Evolutionary conservation across 1,284 basidiomycete species (phyloP).

Genomic region (Taiwanofungus camphoratus): DNA sequence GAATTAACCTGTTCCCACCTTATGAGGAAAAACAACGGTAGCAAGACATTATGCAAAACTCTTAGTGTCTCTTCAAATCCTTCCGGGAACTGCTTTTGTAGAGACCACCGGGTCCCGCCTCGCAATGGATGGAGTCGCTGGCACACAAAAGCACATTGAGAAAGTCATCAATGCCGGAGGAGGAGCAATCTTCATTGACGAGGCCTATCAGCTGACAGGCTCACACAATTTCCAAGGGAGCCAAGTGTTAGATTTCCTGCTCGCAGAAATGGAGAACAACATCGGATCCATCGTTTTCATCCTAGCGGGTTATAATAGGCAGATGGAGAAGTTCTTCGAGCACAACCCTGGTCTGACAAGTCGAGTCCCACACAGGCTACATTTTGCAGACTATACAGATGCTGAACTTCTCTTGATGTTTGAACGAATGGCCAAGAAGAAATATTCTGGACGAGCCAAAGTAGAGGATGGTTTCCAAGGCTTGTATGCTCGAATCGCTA

Average conservation of each 20-base stretch:
- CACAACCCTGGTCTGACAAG: conserved; percentile 64
- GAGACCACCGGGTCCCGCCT: conserved; percentile 60
- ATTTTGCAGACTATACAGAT: conserved; percentile 60
- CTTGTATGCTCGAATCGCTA: conserved; percentile 49
- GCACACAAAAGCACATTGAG: conserved; percentile 45
- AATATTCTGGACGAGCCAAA: conserved; percentile 44
- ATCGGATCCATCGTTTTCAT: conserved; percentile 63
- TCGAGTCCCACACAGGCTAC: conserved; percentile 53
- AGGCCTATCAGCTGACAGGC: conserved; percentile 58
- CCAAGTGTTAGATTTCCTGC: conserved; percentile 58
- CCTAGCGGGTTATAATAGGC: conserved; percentile 58
- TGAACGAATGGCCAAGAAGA: conserved; percentile 39
- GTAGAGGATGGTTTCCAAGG: conserved; percentile 50
- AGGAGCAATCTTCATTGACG: conserved; percentile 61
- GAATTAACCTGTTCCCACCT: too few relatives aligned
- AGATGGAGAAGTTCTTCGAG: conserved; percentile 73
- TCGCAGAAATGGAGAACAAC: conserved; percentile 68
- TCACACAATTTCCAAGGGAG: conserved; percentile 40
- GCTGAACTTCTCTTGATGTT: conserved; percentile 49
- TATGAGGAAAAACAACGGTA: conserved; percentile 61
- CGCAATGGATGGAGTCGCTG: conserved; percentile 49
- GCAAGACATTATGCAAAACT: conserved; percentile 60
- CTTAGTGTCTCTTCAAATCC: conserved; percentile 44
- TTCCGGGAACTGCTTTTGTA: conserved; percentile 49
- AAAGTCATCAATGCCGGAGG: conserved; percentile 45